phyloP scores from a whole-genome alignment of 371 early-diverging fungal species.

The Mucor racemosus region DNA sequence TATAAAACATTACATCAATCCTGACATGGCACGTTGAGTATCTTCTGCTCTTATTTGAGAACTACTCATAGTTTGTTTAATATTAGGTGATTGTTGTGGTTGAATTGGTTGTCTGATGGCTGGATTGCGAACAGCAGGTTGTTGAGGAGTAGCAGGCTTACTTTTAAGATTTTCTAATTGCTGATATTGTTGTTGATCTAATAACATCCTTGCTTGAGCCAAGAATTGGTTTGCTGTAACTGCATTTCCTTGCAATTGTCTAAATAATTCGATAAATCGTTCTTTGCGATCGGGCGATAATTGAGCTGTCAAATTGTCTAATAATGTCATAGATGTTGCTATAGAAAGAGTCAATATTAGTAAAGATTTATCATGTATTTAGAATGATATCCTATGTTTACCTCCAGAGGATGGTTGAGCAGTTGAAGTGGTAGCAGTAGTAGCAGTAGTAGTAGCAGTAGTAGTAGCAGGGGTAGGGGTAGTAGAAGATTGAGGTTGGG shows the following conservation, averaged over 20 bases:
- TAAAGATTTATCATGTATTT: no score
- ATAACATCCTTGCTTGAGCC: constrained; percentile 39
- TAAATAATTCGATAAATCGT: constrained; percentile 42
- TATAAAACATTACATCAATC: constrained; percentile 26
- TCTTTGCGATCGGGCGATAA: constrained; percentile 45
- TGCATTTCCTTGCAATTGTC: constrained; percentile 46
- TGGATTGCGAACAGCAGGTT: constrained; percentile 25
- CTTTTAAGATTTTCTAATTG: constrained; percentile 51
- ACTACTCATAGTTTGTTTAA: constrained; percentile 29
- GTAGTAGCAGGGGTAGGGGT: neutral
- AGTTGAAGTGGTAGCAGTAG: neutral
- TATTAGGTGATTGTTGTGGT: constrained; percentile 12
- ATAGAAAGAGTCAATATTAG: neutral
- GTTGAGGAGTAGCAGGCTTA: no score
- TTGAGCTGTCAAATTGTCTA: constrained; percentile 45
- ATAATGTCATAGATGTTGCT: constrained; percentile 33
- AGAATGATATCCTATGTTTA: neutral
- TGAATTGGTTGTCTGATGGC: constrained; percentile 7
- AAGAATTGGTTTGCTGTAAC: constrained; percentile 46
- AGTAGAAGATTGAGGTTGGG: no score
- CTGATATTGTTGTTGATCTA: constrained; percentile 51
- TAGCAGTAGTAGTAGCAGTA: neutral
- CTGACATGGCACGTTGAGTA: constrained; percentile 40
- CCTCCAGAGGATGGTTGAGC: constrained; percentile 10
- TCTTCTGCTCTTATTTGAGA: constrained; percentile 38